phyloP scores from a whole-genome alignment of 2,329 filamentous ascomycete species.

The Fusarium equiseti region DNA sequence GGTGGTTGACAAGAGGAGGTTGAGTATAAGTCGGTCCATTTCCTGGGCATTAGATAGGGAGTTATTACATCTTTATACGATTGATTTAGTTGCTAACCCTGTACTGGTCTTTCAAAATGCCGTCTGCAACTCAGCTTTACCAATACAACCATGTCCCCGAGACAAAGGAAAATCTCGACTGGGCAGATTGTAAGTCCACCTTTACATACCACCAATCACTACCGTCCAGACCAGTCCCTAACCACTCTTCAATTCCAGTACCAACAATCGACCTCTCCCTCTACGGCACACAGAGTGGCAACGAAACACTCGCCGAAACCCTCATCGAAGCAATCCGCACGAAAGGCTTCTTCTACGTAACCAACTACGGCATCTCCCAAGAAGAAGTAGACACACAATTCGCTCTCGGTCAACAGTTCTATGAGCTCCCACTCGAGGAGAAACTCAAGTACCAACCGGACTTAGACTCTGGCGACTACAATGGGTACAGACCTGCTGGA shows the following conservation, averaged over 20 bases:
- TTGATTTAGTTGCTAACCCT: neutral
- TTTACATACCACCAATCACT: neutral
- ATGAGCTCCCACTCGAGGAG: conserved; percentile 65
- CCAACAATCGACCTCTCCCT: conserved; percentile 52
- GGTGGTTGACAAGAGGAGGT: neutral
- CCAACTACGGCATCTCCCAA: conserved; percentile 70
- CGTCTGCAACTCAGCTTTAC: neutral
- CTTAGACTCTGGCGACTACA: conserved; percentile 65
- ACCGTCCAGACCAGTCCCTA: neutral
- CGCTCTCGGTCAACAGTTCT: conserved; percentile 68
- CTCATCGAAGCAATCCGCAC: conserved; percentile 53
- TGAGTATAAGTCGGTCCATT: neutral
- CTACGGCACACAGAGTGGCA: conserved; percentile 51
- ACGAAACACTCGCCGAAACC: conserved; percentile 45
- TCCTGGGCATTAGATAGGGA: neutral
- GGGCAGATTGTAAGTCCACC: conserved; percentile 51
- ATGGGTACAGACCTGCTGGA: conserved; percentile 66
- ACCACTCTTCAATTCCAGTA: conserved; percentile 35
- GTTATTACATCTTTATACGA: neutral
- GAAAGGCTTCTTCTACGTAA: conserved; percentile 56
- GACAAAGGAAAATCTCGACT: conserved; percentile 54
- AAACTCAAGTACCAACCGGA: conserved; percentile 67
- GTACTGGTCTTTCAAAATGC: neutral
- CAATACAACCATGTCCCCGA: conserved; percentile 54
- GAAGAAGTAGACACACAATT: conserved; percentile 70